Evolutionary conservation across 495 filamentous ascomycete genomes (phyloP), one percentile per base, ranked within the genome.

Genomic region (Thozetella sp.): DNA sequence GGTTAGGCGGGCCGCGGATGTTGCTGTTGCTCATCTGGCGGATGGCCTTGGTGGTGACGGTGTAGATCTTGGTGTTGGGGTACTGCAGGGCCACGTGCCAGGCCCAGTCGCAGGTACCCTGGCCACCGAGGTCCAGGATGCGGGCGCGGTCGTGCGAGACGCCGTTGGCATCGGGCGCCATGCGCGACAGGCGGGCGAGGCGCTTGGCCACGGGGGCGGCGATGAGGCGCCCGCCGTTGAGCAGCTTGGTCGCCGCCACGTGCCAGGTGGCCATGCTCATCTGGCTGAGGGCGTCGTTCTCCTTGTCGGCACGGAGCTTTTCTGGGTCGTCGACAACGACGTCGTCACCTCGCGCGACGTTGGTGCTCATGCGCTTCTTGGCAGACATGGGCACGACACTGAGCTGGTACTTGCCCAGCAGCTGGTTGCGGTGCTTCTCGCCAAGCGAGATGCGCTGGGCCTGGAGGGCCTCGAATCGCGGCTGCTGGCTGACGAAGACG

Each of bases 21-120:
- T 85, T 87, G 56, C 78, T 81, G 70, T 90, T 88, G 67, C 87
- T 85, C 40, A 83, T 72, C 60, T 90, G 88, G 45, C 77, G 83
- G 66, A 79, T 77, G 56, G 74, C 74, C 73, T 90, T 88, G 61
- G 87, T 89, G 24, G 88, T 88, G 50, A 90, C 92, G 3, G 93
- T 97, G 73, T 93, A 95, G 51, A 97, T 86, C 70, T 90, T 91
- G 51, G 89, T 86, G 66, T 93, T 87, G 13, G 89, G 91, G 70
- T 93, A 93, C 67, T 92, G 90, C 26, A 88, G 79, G 0, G 95
- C 93, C 26, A 90, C 87, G 70, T 94, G 87, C 95, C 95, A 99
- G 25, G 90, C 96, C 95, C 95, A 99, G 74, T 96, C 93, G 69
- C 91, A 92, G 12, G 89, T 83, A 2, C 86, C 83, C 67, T 93